A percentile compares a stretch with the other conserved stretches of the same genome.
Evolutionary conservation across 306 rosid genomes (phyloP).

Genomic region (Prinsepia uniflora): DNA sequence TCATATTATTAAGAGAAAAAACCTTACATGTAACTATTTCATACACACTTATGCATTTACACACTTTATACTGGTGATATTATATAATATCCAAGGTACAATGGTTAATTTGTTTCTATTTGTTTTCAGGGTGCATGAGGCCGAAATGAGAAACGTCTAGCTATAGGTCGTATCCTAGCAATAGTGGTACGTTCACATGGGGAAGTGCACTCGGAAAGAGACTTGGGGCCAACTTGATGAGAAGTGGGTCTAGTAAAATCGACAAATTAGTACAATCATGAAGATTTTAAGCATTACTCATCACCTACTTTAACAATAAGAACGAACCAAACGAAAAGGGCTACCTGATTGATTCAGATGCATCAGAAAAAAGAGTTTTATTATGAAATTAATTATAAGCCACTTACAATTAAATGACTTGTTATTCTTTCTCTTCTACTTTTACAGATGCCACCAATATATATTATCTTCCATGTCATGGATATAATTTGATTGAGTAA

Average conservation of each 20-base stretch:
- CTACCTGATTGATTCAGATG: slow-evolving; percentile 8
- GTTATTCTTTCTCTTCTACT: too few species aligned
- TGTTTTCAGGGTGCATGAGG: too few species aligned
- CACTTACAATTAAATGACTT: too few species aligned
- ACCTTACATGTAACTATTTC: too few species aligned
- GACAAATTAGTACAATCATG: slow-evolving; percentile 20
- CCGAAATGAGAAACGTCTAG: slow-evolving; percentile 17
- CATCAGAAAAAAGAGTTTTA: neutral
- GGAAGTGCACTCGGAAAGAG: slow-evolving; percentile 31
- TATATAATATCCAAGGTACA: too few species aligned
- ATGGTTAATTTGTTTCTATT: too few species aligned
- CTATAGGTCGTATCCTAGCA: too few species aligned
- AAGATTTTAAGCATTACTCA: slow-evolving; percentile 19
- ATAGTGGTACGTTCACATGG: slow-evolving; percentile 4
- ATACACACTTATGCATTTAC: too few species aligned
- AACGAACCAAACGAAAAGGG: neutral
- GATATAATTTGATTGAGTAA: too few species aligned
- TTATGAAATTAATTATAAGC: neutral
- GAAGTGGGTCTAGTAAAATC: slow-evolving; percentile 24
- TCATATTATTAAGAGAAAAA: neutral
- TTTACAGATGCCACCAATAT: too few species aligned
- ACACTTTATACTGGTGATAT: too few species aligned
- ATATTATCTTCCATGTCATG: too few species aligned
- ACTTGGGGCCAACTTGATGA: slow-evolving; percentile 18
- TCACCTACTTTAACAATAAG: slow-evolving; percentile 14